phyloP scores from a whole-genome alignment of 768 basidiomycete species.

The Amanita phalloides region DNA sequence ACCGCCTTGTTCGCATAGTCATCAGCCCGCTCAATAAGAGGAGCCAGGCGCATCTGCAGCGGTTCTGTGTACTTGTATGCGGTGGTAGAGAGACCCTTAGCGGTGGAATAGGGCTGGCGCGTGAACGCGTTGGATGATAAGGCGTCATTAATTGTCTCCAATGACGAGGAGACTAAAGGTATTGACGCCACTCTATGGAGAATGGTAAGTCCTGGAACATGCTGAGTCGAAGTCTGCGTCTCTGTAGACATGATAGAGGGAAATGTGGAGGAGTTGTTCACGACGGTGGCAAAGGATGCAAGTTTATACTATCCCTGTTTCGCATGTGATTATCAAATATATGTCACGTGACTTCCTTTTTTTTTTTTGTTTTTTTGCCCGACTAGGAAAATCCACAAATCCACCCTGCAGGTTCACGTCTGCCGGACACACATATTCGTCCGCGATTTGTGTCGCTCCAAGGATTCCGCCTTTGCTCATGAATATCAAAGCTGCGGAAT shows the following conservation, averaged over 20 bases:
- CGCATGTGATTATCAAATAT: slow-evolving; percentile 5
- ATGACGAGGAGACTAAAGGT: slow-evolving; percentile 56
- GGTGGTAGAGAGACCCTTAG: slow-evolving; percentile 46
- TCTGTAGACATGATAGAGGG: slow-evolving; percentile 9
- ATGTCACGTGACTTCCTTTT: neutral
- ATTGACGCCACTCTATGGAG: slow-evolving; percentile 60
- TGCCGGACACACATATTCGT: no score
- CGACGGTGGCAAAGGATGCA: neutral
- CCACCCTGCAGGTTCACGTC: no score
- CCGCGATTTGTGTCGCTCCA: no score
- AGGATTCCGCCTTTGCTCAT: no score
- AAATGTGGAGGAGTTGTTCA: neutral
- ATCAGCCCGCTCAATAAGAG: slow-evolving; percentile 54
- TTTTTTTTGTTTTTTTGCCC: neutral
- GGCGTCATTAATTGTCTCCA: slow-evolving; percentile 48
- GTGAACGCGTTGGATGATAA: slow-evolving; percentile 52
- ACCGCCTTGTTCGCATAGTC: slow-evolving; percentile 64
- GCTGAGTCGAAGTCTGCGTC: slow-evolving; percentile 12
- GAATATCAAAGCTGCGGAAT: no score
- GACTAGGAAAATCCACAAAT: neutral
- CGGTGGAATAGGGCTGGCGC: slow-evolving; percentile 53
- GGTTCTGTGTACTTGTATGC: slow-evolving; percentile 59
- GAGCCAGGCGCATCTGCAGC: slow-evolving; percentile 52
- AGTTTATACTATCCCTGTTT: slow-evolving; percentile 4
- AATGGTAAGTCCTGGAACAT: slow-evolving; percentile 45